phyloP scores from a whole-genome alignment of 495 filamentous ascomycete genomes.

The Xylaria longipes region DNA sequence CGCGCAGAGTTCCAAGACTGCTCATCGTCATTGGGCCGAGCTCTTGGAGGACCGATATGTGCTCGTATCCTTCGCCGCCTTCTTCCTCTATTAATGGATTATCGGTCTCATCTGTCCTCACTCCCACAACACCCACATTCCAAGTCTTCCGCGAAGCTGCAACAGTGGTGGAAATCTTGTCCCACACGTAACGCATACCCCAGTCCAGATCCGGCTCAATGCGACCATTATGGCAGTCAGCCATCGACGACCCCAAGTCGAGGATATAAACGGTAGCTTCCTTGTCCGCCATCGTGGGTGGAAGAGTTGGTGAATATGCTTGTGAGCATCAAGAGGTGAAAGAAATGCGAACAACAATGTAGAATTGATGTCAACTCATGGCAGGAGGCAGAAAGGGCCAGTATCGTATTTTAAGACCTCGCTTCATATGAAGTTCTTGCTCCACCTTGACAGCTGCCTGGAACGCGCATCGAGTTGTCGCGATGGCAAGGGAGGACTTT shows the following conservation, averaged over 20 bases:
- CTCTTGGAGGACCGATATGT: slow-evolving; percentile 76
- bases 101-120: slow-evolving; percentile 78
- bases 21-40: slow-evolving; percentile 77
- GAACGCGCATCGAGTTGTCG: slow-evolving; percentile 13
- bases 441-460: slow-evolving; percentile 20
- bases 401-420: background rate
- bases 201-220: slow-evolving; percentile 83
- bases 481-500: slow-evolving; percentile 7
- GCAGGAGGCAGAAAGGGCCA: background rate
- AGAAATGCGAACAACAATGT: slow-evolving; percentile 2
- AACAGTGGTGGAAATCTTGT: slow-evolving; percentile 86
- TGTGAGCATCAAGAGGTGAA: background rate
- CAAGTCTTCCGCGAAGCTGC: slow-evolving; percentile 83
- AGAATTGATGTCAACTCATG: slow-evolving; percentile 24
- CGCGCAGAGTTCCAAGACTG: slow-evolving; percentile 67
- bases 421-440: background rate
- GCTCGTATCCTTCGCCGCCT: slow-evolving; percentile 69
- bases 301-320: background rate
- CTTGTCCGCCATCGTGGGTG: slow-evolving; percentile 81
- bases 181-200: slow-evolving; percentile 94
- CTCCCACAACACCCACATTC: slow-evolving; percentile 78
- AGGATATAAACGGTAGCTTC: slow-evolving; percentile 92
- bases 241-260: slow-evolving; percentile 86
- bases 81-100: slow-evolving; percentile 64
- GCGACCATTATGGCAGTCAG: slow-evolving; percentile 73